phyloP scores from a whole-genome alignment of 2,329 filamentous ascomycete species.

The Diplodia intermedia region DNA sequence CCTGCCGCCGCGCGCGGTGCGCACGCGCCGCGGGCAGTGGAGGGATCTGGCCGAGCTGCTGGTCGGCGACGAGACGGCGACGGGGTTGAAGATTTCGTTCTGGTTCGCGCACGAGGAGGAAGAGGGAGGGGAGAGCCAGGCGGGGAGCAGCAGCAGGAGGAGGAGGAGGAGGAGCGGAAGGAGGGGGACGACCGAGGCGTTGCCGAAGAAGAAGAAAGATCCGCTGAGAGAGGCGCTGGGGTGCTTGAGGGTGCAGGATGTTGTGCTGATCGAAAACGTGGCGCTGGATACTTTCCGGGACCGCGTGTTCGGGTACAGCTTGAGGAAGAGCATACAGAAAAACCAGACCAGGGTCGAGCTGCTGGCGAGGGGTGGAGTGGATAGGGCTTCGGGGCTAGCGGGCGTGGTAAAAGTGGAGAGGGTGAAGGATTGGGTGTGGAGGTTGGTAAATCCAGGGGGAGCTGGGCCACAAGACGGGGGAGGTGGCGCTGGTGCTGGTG shows the following conservation, averaged over 20 bases:
- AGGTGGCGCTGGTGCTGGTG: slow-evolving; percentile 14
- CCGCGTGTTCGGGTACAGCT: slow-evolving; percentile 83
- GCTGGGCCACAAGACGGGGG: slow-evolving; percentile 39
- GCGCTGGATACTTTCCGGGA: slow-evolving; percentile 76
- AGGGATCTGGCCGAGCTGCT: slow-evolving; percentile 77
- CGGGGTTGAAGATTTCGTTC: slow-evolving; percentile 82
- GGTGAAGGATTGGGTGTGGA: slow-evolving; percentile 77
- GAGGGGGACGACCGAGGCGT: not conserved
- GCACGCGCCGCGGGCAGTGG: slow-evolving; percentile 59
- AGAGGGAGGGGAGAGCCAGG: slow-evolving; percentile 3
- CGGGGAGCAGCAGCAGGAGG: no score
- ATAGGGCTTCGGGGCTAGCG: slow-evolving; percentile 58
- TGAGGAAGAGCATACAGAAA: slow-evolving; percentile 74
- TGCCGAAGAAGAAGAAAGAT: not conserved
- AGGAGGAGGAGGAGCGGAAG: not conserved
- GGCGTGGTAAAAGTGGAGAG: slow-evolving; percentile 63
- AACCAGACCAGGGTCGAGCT: slow-evolving; percentile 70
- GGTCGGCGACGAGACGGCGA: slow-evolving; percentile 83
- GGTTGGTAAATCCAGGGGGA: slow-evolving; percentile 63
- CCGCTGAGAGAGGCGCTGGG: slow-evolving; percentile 11
- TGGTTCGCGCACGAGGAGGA: slow-evolving; percentile 66
- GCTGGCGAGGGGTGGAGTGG: slow-evolving; percentile 63
- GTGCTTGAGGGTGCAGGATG: slow-evolving; percentile 70
- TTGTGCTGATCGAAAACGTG: slow-evolving; percentile 80
- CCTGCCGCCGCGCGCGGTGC: slow-evolving; percentile 70